Conservation (phyloP, 176 grass and related monocot species). For the Sorghum bicolor region DNA sequence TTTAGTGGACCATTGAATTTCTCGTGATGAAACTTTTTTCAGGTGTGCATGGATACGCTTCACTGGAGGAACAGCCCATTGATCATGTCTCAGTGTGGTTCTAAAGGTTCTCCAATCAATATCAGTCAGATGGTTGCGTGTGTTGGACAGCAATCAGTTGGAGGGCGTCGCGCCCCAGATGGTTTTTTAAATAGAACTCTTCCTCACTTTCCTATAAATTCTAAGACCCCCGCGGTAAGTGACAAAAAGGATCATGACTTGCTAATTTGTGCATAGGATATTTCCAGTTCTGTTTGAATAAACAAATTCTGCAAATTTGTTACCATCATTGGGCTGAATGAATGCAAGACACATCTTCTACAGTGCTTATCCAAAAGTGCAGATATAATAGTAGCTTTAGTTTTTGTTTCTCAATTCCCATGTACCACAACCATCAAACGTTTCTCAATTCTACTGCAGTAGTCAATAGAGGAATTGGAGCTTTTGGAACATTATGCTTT, state of each 20-base stretch:
- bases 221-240: conserved; percentile 88
- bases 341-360: conserved; percentile 4
- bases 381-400: not conserved
- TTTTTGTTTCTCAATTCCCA: not conserved
- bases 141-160: conserved; percentile 98
- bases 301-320: conserved; percentile 17
- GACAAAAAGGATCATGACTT: conserved; percentile 28
- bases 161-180: conserved; percentile 84
- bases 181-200: conserved; percentile 93
- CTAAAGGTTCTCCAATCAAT: conserved; percentile 97
- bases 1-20: not conserved
- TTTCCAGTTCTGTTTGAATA: conserved; percentile 7
- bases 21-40: conserved; percentile 26
- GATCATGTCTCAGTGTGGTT: conserved; percentile 98
- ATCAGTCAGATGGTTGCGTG: conserved; percentile 99
- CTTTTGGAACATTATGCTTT: conserved; percentile 1
- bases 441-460: conserved; percentile 19
- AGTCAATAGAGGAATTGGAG: not conserved
- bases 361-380: not conserved
- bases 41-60: conserved; percentile 81
- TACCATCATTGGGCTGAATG: not conserved
- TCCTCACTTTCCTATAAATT: conserved; percentile 96
- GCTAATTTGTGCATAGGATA: conserved; percentile 26
- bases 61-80: conserved; percentile 96
- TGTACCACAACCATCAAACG: not conserved